Evolutionary conservation across 2,329 filamentous ascomycete genomes (phyloP), one percentile per base, ranked within the genome.

Genomic region (Xylariaceae sp.): DNA sequence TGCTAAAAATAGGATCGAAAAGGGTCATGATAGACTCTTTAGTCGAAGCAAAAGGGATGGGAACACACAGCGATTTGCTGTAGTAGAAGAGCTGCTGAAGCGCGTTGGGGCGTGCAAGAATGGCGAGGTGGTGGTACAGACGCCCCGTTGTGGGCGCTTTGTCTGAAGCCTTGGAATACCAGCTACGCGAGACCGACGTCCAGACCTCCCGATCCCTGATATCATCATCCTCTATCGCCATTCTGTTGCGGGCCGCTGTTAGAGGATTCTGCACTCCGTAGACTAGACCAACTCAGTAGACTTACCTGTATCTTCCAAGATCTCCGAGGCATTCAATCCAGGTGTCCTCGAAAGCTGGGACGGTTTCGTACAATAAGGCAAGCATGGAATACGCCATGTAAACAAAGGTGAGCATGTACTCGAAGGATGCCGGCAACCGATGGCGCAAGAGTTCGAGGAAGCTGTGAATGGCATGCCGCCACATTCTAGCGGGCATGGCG

Each of bases 261-360:
- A 62, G 30, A 37, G 7, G 68, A 42, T 42, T 3, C 9, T 59
- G 23, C 51, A 58, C 48, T 49, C 7, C 17, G 11, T 10, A 30
- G 48, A 15, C 18, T 62, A 58, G 18, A 54, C 39, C n/a, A 8
- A 30, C 48, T 13, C 18, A 63, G 59, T 17, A 54, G 44, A 60
- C 15, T 11, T 54, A 71, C 62, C 81, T 72, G 50, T 95, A 97
- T 17, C 92, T 80, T 0, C 88, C 88, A 0, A 97, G 74, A 69
- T 97, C 92, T 0, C 93, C 93, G 0, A 97, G 76, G 56, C 92
- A 97, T 65, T 97, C 93, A 7, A 96, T 90, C 93, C 93, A 97
- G 0, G 90, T 96, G 59, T 94, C 89, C 55, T 89, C 83, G 65
- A 96, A 97, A 0, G 83, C 80, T 0, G 89, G 86, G 0, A 96